Evolutionary conservation across 176 grass and related monocot species (phyloP), one percentile per base, ranked within the genome.

Genomic region (Carex pumila): DNA sequence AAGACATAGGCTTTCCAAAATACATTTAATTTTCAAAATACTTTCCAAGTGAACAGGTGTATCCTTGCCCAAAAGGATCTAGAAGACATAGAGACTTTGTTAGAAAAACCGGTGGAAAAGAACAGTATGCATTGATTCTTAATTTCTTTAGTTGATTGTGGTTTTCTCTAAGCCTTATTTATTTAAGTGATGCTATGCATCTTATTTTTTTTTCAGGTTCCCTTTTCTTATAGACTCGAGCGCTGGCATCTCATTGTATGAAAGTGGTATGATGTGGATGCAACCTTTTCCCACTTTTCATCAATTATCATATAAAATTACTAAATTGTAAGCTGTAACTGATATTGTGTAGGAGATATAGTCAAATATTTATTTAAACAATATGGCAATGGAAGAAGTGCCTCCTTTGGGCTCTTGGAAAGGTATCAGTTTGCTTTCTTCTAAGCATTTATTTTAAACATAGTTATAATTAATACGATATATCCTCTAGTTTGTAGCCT

Each of bases 51-150:
- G 22, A 53, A 32, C 68, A 98, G 95, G 89, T 98, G 34, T 98
- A 98, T 85, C 95, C 95, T 41, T 98, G 95, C 79, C 95, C 95
- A 65, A 98, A 98, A 95, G 95, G 95, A 79, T 93, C 92, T 81
- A 50, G 89, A 65, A 90, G 88, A 80, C 92, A 98, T 79, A 91
- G 95, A 74, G 92, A 93, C 21, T 63, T 86, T 17, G 95, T 91
- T 61, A 86, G 65, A 55, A 94, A 89, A 81, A 98, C 89, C 80
- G 92, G 95, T 89, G 95, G 92, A 59, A 95, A 90, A 84, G 92
- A 95, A 72, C 95, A 92, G 95, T 98, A 92, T 30, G 95, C 86
- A 53, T 91, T 86, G 30, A 7, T 79, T 32, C 31, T 1, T 50
- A 29, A 71, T 55, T 70, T 89, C 7, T 14, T 19, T 32, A 85